These are phyloP conservation scores for Malassezia equina DNA, from an alignment of 1,284 basidiomycete species.

Conservation along the genomic window DNA sequence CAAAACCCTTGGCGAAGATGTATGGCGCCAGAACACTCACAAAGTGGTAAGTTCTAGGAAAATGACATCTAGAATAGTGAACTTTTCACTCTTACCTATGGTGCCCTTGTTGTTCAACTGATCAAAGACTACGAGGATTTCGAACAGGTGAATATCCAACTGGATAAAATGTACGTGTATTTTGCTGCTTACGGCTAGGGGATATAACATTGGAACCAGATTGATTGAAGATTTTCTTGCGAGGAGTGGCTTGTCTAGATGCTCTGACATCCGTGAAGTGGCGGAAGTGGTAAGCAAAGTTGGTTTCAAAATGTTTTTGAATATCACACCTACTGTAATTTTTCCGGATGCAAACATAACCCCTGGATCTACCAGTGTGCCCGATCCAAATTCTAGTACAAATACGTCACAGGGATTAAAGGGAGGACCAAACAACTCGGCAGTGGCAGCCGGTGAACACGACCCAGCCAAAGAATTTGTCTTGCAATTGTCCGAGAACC, in stretches of 20 bases:
- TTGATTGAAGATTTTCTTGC: slow-evolving; percentile 97
- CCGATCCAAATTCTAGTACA: not conserved
- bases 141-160: slow-evolving; percentile 61
- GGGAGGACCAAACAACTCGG: not conserved
- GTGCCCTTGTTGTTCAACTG: slow-evolving; percentile 91
- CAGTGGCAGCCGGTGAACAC: not conserved
- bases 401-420: not conserved
- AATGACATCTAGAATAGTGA: slow-evolving; percentile 62
- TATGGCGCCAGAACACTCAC: slow-evolving; percentile 46
- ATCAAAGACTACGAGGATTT: slow-evolving; percentile 99
- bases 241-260: slow-evolving; percentile 59
- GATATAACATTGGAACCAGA: slow-evolving; percentile 92
- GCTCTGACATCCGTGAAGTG: slow-evolving; percentile 80
- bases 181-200: slow-evolving; percentile 58
- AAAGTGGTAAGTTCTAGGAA: slow-evolving; percentile 34
- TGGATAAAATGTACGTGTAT: slow-evolving; percentile 56
- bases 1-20: slow-evolving; percentile 41
- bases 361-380: no score
- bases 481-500: slow-evolving; percentile 86
- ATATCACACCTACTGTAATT: slow-evolving; percentile 73
- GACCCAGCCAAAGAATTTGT: slow-evolving; percentile 56
- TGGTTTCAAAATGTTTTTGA: slow-evolving; percentile 96
- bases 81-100: slow-evolving; percentile 91
- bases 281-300: slow-evolving; percentile 54
- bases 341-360: slow-evolving; percentile 51